phyloP scores from a whole-genome alignment of 331 rosid genomes.

The Stylosanthes scabra region DNA sequence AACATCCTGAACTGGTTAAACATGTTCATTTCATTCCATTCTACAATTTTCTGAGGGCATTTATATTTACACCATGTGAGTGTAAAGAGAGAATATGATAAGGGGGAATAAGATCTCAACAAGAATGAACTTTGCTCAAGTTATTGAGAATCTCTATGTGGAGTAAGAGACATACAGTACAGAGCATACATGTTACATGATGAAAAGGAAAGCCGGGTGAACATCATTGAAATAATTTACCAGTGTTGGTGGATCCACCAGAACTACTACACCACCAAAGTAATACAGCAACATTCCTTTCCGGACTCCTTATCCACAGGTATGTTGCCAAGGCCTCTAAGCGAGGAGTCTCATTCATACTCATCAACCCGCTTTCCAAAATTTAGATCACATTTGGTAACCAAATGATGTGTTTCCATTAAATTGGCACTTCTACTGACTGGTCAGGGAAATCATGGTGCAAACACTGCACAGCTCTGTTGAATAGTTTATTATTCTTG shows the following conservation, averaged over 20 bases:
- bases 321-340: constrained; percentile 4
- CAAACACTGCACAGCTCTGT: constrained; percentile 5
- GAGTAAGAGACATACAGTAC: constrained; percentile 24
- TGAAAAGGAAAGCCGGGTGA: constrained; percentile 28
- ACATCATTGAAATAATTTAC: constrained; percentile 27
- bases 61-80: too few species aligned
- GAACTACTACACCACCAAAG: constrained; percentile 27
- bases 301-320: background rate
- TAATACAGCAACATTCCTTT: constrained; percentile 13
- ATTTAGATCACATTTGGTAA: constrained; percentile 18
- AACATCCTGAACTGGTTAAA: too few species aligned
- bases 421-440: constrained; percentile 18
- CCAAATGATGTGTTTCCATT: constrained; percentile 30
- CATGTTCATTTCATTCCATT: too few species aligned
- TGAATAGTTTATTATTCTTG: constrained; percentile 7
- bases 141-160: background rate
- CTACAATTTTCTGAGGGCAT: too few species aligned
- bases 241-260: constrained; percentile 34
- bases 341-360: constrained; percentile 26
- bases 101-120: constrained; percentile 25
- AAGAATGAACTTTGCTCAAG: constrained; percentile 43
- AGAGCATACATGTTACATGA: constrained; percentile 33
- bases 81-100: constrained; percentile 8
- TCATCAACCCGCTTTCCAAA: constrained; percentile 24
- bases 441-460: background rate